Conservation (phyloP, 73 alveolate species). For the Paramecium bursaria region DNA sequence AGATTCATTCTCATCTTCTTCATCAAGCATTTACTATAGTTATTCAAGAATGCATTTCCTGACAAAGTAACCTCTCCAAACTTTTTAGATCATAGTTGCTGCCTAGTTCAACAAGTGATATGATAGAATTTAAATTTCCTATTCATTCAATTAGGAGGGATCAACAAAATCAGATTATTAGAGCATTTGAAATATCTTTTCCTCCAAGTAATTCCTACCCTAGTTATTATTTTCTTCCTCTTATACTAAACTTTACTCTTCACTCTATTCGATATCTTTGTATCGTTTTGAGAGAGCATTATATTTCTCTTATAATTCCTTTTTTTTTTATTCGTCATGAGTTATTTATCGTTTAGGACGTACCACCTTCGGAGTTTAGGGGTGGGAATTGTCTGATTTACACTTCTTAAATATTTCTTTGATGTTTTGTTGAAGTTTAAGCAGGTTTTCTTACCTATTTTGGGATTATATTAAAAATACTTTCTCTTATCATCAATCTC, state of each 20-base stretch:
- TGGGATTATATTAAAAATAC: too few relatives aligned
- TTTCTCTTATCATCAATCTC: constrained; percentile 27
- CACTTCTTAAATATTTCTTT: constrained; percentile 53
- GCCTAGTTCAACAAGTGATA: constrained; percentile 60
- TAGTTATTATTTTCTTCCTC: too few relatives aligned
- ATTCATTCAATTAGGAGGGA: background rate
- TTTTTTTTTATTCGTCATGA: too few relatives aligned
- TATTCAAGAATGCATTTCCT: background rate
- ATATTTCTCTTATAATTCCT: too few relatives aligned
- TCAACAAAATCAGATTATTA: constrained; percentile 13
- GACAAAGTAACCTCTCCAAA: constrained; percentile 49
- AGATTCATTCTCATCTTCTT: too few relatives aligned
- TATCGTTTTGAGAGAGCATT: too few relatives aligned
- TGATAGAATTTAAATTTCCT: background rate
- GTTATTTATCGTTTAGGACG: too few relatives aligned
- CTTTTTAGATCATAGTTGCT: constrained; percentile 35
- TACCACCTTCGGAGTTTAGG: constrained; percentile 47
- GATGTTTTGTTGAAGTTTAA: constrained; percentile 27
- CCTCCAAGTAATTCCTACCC: too few relatives aligned
- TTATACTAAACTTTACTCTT: too few relatives aligned
- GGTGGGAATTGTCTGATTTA: constrained; percentile 40
- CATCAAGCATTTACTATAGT: constrained; percentile 20
- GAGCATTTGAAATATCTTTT: background rate
- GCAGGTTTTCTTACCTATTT: constrained; percentile 36
- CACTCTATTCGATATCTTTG: too few relatives aligned